phyloP scores from a whole-genome alignment of 805 yeast genomes.

The Starmerella cellae region DNA sequence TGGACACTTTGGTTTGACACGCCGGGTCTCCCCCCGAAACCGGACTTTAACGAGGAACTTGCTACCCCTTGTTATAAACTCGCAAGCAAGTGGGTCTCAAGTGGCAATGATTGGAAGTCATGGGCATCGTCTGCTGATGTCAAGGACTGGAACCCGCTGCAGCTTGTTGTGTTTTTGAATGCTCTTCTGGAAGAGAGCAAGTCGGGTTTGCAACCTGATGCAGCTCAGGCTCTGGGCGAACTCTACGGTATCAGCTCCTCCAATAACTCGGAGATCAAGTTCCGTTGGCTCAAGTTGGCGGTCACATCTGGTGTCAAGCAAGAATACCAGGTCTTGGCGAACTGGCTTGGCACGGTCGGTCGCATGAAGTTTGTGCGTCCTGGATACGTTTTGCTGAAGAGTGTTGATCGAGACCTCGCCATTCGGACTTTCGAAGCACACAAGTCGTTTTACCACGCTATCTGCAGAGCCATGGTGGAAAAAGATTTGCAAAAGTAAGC shows the following conservation, averaged over 20 bases:
- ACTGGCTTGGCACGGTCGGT: slow-evolving; percentile 84
- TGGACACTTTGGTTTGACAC: slow-evolving; percentile 75
- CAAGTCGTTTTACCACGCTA: slow-evolving; percentile 63
- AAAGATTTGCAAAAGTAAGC: slow-evolving; percentile 50
- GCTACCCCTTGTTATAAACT: slow-evolving; percentile 59
- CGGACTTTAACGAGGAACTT: slow-evolving; percentile 62
- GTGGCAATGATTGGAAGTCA: slow-evolving; percentile 16
- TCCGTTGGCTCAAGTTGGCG: slow-evolving; percentile 62
- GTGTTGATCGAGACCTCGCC: slow-evolving; percentile 56
- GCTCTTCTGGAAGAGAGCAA: slow-evolving; percentile 36
- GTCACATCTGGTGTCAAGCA: slow-evolving; percentile 38
- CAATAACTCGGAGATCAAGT: slow-evolving; percentile 65
- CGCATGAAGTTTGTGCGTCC: slow-evolving; percentile 93
- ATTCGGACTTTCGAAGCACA: slow-evolving; percentile 46
- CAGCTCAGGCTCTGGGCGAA: slow-evolving; percentile 29
- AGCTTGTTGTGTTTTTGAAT: slow-evolving; percentile 67
- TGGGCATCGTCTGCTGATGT: slow-evolving; percentile 41
- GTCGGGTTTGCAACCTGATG: slow-evolving; percentile 13
- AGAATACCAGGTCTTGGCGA: slow-evolving; percentile 43
- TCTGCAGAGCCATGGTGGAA: slow-evolving; percentile 66
- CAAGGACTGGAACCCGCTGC: slow-evolving; percentile 52
- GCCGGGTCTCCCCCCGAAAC: slow-evolving; percentile 85
- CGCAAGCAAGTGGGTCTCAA: slow-evolving; percentile 50
- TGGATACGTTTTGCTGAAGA: slow-evolving; percentile 52
- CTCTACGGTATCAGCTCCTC: slow-evolving; percentile 39